Evolutionary conservation across 306 rosid species (phyloP).

Genomic region (Morella rubra): DNA sequence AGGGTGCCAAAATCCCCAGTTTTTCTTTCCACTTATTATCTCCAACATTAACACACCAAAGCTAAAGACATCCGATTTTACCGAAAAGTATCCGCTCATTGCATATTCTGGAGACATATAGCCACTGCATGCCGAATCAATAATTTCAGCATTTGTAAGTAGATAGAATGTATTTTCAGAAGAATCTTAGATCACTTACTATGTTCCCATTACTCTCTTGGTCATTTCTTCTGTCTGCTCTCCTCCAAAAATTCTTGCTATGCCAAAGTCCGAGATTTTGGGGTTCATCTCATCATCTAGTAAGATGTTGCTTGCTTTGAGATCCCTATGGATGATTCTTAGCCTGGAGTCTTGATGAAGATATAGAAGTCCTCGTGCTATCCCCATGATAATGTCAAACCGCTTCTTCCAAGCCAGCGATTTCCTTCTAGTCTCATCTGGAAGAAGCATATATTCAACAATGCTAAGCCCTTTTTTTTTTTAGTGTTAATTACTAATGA

Average conservation of each 20-base stretch:
- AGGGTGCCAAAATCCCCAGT: conserved; percentile 41
- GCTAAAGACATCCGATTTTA: conserved; percentile 41
- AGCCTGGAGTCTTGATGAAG: conserved; percentile 55
- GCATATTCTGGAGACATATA: conserved; percentile 49
- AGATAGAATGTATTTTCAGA: background rate
- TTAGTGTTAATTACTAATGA: background rate
- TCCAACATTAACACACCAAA: conserved; percentile 42
- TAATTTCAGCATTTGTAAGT: conserved; percentile 9
- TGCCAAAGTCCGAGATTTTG: conserved; percentile 48
- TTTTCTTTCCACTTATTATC: conserved; percentile 38
- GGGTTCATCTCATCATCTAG: conserved; percentile 45
- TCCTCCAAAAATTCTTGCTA: conserved; percentile 47
- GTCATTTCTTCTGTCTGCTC: conserved; percentile 45
- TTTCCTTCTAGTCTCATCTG: conserved; percentile 41
- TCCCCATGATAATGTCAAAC: conserved; percentile 42
- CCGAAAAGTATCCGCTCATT: conserved; percentile 38
- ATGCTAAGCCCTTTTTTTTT: background rate
- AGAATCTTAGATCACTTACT: conserved; percentile 21
- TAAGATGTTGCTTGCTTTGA: conserved; percentile 45
- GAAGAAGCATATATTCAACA: background rate
- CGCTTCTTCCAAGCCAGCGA: conserved; percentile 41
- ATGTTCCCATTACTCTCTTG: conserved; percentile 46
- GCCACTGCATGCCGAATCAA: conserved; percentile 31
- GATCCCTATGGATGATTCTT: conserved; percentile 44
- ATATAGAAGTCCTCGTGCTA: conserved; percentile 53